These are phyloP conservation scores for Arthonia radiata DNA, from an alignment of 495 filamentous ascomycete genomes.

Conservation along the genomic window DNA sequence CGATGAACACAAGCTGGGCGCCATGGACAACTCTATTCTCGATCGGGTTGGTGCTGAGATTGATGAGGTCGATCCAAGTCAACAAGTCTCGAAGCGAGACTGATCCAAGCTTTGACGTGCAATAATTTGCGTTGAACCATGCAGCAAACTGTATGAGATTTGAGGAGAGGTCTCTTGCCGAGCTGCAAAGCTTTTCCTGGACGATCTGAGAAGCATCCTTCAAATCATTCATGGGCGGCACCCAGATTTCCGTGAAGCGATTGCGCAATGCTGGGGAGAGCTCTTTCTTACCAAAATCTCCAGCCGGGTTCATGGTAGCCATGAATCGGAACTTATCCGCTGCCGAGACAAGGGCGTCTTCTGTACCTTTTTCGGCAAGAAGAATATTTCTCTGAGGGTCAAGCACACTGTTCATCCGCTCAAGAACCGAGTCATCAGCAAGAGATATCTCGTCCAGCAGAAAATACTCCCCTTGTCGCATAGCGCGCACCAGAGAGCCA, in stretches of 20 bases:
- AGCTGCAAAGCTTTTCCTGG: conserved; percentile 34
- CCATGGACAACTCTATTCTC: conserved; percentile 58
- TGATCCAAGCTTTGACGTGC: conserved; percentile 39
- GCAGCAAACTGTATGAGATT: conserved; percentile 66
- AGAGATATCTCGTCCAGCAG: conserved; percentile 94
- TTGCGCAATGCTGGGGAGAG: conserved; percentile 87
- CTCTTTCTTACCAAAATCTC: conserved; percentile 93
- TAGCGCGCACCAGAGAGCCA: conserved; percentile 79
- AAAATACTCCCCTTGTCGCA: conserved; percentile 76
- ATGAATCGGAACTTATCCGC: conserved; percentile 79
- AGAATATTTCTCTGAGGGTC: conserved; percentile 68
- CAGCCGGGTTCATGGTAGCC: conserved; percentile 97
- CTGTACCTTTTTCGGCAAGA: conserved; percentile 76
- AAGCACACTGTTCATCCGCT: conserved; percentile 91
- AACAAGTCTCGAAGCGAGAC: conserved; percentile 80
- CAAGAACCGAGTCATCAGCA: conserved; percentile 90
- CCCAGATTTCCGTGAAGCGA: conserved; percentile 98
- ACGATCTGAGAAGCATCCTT: conserved; percentile 80
- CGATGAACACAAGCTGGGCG: conserved; percentile 85
- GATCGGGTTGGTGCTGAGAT: conserved; percentile 24
- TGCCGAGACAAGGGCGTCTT: conserved; percentile 53
- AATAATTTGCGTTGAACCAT: conserved; percentile 70
- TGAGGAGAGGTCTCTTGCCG: conserved; percentile 23
- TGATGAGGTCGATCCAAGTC: conserved; percentile 84
- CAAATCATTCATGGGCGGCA: conserved; percentile 52